A percentile compares a stretch with the other conserved stretches of the same genome.
phyloP scores from a whole-genome alignment of 306 rosid genomes.

The Vigna reflexopilosa region DNA sequence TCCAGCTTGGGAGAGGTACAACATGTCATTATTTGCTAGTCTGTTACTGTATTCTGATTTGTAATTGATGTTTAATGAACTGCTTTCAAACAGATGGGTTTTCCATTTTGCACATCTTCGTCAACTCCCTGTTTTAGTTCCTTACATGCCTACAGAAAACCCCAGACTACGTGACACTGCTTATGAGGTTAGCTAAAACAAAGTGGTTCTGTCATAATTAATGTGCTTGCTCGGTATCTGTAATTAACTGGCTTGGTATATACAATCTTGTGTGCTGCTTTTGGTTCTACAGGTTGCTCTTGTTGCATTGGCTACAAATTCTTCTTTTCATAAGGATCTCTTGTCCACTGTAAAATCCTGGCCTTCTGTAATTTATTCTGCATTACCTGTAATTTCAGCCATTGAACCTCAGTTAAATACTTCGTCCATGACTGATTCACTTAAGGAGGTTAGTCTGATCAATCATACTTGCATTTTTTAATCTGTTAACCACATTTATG shows the following conservation, averaged over 20 bases:
- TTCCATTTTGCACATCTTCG: slow-evolving; percentile 99
- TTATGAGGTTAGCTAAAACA: slow-evolving; percentile 79
- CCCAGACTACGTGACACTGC: slow-evolving; percentile 92
- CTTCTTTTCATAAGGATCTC: slow-evolving; percentile 84
- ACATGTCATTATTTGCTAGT: slow-evolving; percentile 29
- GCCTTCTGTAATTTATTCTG: slow-evolving; percentile 85
- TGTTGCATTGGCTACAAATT: slow-evolving; percentile 91
- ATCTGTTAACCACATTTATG: slow-evolving; percentile 24
- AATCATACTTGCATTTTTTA: slow-evolving; percentile 32
- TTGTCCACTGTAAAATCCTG: slow-evolving; percentile 78
- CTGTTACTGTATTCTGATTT: slow-evolving; percentile 31
- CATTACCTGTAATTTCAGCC: slow-evolving; percentile 86
- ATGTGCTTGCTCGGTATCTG: slow-evolving; percentile 11
- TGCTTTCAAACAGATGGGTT: slow-evolving; percentile 79
- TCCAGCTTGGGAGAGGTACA: slow-evolving; percentile 98
- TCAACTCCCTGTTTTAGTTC: slow-evolving; percentile 95
- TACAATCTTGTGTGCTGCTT: slow-evolving; percentile 33
- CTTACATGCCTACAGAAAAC: slow-evolving; percentile 85
- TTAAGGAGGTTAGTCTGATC: slow-evolving; percentile 75
- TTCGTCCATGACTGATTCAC: slow-evolving; percentile 81
- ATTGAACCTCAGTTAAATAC: slow-evolving; percentile 94
- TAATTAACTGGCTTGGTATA: slow-evolving; percentile 27
- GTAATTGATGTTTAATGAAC: slow-evolving; percentile 42
- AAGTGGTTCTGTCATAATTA: slow-evolving; percentile 20
- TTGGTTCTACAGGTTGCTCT: slow-evolving; percentile 83